phyloP scores from a whole-genome alignment of 331 rosid genomes.

The Malus hybrid region DNA sequence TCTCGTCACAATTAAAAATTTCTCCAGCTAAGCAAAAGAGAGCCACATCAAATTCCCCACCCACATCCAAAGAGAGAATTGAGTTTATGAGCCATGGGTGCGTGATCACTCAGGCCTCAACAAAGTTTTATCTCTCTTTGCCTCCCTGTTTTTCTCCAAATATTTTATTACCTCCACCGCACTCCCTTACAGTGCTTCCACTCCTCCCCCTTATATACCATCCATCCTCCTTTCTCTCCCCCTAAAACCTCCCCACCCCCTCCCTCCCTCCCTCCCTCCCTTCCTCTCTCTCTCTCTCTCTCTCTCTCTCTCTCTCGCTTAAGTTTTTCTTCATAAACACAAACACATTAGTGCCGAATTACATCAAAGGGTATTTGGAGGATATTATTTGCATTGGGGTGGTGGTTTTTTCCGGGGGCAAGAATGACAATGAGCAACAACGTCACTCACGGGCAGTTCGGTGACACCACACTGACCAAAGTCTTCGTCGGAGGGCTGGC shows the following conservation, averaged over 20 bases:
- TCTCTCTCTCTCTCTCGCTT: conserved; percentile 1
- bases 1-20: too few relatives aligned
- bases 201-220: conserved; percentile 13
- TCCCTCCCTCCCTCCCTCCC: not conserved
- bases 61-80: not conserved
- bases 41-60: not conserved
- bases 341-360: not conserved
- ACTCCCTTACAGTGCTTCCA: not conserved
- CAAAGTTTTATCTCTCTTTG: conserved; percentile 45
- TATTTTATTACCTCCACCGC: conserved; percentile 16
- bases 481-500: conserved; percentile 87
- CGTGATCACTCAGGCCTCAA: not conserved
- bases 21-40: not conserved
- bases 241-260: not conserved
- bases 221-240: conserved; percentile 13
- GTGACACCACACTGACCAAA: conserved; percentile 75
- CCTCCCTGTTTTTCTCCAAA: conserved; percentile 45
- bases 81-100: not conserved
- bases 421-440: conserved; percentile 29
- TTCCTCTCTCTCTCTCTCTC: conserved; percentile 4
- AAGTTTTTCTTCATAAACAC: not conserved
- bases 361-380: not conserved
- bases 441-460: conserved; percentile 33
- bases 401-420: not conserved
- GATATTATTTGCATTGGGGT: not conserved